Evolutionary conservation across 2,329 filamentous ascomycete genomes (phyloP), one percentile per base, ranked within the genome.

Genomic region (Colletotrichum sublineola): DNA sequence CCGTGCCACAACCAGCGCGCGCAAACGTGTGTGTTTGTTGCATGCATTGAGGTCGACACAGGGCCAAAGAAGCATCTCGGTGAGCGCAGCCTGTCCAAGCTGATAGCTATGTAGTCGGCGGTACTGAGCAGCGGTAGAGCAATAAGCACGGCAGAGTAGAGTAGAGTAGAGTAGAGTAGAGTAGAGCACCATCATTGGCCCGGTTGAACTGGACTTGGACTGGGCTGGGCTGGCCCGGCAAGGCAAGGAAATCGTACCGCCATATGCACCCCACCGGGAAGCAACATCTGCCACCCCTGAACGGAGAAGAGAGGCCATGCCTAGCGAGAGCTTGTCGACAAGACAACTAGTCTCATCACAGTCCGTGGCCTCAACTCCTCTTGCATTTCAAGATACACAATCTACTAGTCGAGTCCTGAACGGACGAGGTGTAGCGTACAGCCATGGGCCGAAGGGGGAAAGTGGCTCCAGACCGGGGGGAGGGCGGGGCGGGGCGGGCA

Each of bases 1-100:
- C 44, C 15, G 46, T 58, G 48, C 62, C 38, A 58, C 38, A 58
- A 33, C 33, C 12, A 8, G 44, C 24, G 20, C 24, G 20, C 33
- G 53, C 53, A 63, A 50, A 50, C 44, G 12, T 24, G 31, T 63
- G 44, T 63, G 44, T 18, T 44, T 46, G 60, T 62, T 62, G 58
- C 58, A 38, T 62, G 58, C 58, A 38, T 60, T n/a, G 42, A 50
- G 44, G 58, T 12, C 6, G 31, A 29, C 24, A 62, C 33, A 31
- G 58, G 29, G 58, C 44, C 38, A 60, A 44, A 60, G 56, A 44
- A 42, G 36, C n/a, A 60, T 12, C 29, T 18, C 29, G 40, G 24
- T 61, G 24, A 42, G 29, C 15, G 56, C 38, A 31, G 36, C 42
- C 24, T 24, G 50, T 53, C 50, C 50, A 18, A 53, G 50, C 50